phyloP scores from a whole-genome alignment of 2,329 filamentous ascomycete genomes.

The Chrysosporium queenslandicum region DNA sequence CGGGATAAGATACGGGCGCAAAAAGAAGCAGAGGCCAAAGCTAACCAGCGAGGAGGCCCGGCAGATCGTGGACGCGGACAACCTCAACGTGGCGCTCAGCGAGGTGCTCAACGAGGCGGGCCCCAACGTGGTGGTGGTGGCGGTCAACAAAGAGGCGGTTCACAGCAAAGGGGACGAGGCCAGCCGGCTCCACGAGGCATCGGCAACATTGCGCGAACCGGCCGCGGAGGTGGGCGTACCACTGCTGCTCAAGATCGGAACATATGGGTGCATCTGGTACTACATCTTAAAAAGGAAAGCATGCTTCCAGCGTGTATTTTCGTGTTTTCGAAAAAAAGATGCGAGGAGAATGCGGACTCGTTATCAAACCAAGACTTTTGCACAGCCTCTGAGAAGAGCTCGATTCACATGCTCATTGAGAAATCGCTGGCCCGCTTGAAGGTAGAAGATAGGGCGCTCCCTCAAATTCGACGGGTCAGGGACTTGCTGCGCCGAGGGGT shows the following conservation, averaged over 20 bases:
- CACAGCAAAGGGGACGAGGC: conserved; percentile 47
- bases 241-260: conserved; percentile 92
- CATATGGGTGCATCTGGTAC: conserved; percentile 90
- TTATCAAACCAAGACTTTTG: conserved; percentile 92
- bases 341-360: conserved; percentile 93
- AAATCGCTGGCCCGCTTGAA: conserved; percentile 86
- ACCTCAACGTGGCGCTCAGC: conserved; percentile 16
- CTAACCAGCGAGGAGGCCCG: conserved; percentile 45
- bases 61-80: conserved; percentile 17
- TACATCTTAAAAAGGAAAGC: conserved; percentile 76
- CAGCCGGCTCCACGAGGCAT: conserved; percentile 48
- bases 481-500: conserved; percentile 82
- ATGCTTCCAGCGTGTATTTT: conserved; percentile 92
- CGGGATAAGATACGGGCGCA: conserved; percentile 62
- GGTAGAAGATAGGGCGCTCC: conserved; percentile 77
- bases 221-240: conserved; percentile 73
- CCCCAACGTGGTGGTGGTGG: conserved; percentile 46
- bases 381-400: conserved; percentile 86
- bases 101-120: conserved; percentile 21
- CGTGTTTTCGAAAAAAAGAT: conserved; percentile 95
- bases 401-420: conserved; percentile 94
- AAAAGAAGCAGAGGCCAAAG: conserved; percentile 43
- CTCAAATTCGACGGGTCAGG: conserved; percentile 78
- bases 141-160: conserved; percentile 39
- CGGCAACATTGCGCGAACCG: conserved; percentile 84